Conservation (phyloP, 768 basidiomycete genomes). For the Psilocybe cubensis region DNA sequence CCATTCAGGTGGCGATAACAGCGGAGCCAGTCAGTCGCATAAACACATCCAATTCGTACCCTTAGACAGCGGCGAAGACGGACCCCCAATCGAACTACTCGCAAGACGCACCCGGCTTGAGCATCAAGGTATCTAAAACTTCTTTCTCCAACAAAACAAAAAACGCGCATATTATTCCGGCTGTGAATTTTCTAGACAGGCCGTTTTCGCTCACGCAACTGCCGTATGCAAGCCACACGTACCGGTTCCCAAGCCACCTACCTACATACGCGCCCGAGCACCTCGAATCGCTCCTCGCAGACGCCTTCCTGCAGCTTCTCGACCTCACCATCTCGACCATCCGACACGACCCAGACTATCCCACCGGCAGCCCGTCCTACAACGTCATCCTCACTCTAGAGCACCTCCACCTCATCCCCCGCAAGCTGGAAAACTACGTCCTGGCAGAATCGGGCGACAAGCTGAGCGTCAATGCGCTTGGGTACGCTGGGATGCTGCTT, state of each 20-base stretch:
- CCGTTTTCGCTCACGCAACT: constrained; percentile 71
- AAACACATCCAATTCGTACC: constrained; percentile 92
- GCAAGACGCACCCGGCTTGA: constrained; percentile 63
- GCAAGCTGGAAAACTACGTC: constrained; percentile 62
- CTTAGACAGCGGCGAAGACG: constrained; percentile 53
- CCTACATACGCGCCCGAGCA: constrained; percentile 41
- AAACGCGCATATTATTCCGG: too few species aligned
- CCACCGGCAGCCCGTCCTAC: constrained; percentile 72
- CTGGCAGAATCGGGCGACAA: constrained; percentile 55
- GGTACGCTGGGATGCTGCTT: constrained; percentile 88
- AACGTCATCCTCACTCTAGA: constrained; percentile 82
- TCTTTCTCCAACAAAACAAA: too few species aligned
- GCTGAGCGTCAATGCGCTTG: constrained; percentile 83
- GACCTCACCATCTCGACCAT: constrained; percentile 78
- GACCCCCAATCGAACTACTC: constrained; percentile 79
- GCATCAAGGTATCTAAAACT: constrained; percentile 53
- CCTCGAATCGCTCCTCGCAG: constrained; percentile 55
- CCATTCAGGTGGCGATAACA: constrained; percentile 67
- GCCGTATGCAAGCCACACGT: constrained; percentile 83
- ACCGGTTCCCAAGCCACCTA: constrained; percentile 55
- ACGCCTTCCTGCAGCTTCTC: constrained; percentile 71
- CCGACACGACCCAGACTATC: constrained; percentile 67
- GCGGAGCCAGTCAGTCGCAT: constrained; percentile 89
- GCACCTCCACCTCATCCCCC: constrained; percentile 87
- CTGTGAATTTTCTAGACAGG: constrained; percentile 51